Conservation (phyloP, 2,329 filamentous ascomycete genomes). For the Cordyceps tenuipes region DNA sequence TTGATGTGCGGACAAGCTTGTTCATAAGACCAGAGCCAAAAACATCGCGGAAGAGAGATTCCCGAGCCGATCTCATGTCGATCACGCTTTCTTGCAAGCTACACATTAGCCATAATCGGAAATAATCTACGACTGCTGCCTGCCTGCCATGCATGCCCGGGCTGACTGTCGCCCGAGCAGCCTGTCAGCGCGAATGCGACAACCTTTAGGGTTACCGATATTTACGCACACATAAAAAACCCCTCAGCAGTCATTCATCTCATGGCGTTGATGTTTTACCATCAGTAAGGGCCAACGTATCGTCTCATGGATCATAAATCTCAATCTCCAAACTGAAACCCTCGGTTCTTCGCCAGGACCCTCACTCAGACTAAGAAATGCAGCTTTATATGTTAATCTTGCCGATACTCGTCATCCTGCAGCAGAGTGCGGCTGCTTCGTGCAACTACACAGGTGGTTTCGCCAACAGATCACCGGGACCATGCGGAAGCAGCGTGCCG, state of each 20-base stretch:
- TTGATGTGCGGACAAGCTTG: too few relatives aligned
- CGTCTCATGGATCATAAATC: too few relatives aligned
- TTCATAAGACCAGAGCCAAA: too few relatives aligned
- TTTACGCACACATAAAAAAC: neutral
- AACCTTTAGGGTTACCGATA: neutral
- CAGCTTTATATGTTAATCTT: neutral
- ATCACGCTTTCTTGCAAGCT: neutral
- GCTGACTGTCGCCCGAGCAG: neutral
- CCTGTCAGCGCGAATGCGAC: neutral
- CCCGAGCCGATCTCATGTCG: too few relatives aligned
- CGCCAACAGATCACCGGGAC: neutral
- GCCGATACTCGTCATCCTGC: neutral
- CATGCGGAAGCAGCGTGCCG: neutral
- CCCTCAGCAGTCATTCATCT: too few relatives aligned
- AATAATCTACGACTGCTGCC: neutral
- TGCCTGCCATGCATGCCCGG: neutral
- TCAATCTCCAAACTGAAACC: too few relatives aligned
- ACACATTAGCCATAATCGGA: neutral
- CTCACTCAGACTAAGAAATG: neutral
- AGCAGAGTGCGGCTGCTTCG: neutral
- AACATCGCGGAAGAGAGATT: too few relatives aligned
- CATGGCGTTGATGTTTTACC: too few relatives aligned
- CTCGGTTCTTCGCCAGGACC: too few relatives aligned
- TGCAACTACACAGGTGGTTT: neutral
- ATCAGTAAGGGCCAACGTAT: too few relatives aligned